A percentile compares a stretch with the other conserved stretches of the same genome.
Conservation (phyloP, 768 basidiomycete species). For the Floccularia luteovirens region DNA sequence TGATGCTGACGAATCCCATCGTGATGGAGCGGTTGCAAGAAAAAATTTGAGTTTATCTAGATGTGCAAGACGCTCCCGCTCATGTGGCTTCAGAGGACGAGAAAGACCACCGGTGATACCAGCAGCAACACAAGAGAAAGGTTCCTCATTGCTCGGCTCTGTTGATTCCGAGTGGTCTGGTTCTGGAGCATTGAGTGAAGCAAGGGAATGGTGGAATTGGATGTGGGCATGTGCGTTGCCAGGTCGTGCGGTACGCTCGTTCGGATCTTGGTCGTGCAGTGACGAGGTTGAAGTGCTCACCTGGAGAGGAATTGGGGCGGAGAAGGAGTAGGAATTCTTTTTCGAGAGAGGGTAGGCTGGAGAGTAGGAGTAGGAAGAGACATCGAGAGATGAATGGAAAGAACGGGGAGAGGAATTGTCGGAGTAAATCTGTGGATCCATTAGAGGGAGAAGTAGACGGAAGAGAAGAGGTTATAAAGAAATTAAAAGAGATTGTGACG, state of each 20-base stretch:
- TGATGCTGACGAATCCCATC: conserved; percentile 69
- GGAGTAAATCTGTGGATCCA: too few relatives aligned
- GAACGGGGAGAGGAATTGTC: conserved; percentile 22
- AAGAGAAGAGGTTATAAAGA: too few relatives aligned
- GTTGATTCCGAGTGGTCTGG: not conserved
- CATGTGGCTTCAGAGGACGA: conserved; percentile 52
- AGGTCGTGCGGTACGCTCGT: conserved; percentile 42
- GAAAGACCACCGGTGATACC: conserved; percentile 36
- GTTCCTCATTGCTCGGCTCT: conserved; percentile 8
- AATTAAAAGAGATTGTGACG: too few relatives aligned
- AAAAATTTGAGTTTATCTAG: conserved; percentile 85
- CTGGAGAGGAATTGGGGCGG: conserved; percentile 21
- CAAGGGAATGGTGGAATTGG: conserved; percentile 25
- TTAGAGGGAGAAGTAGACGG: too few relatives aligned
- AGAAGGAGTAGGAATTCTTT: conserved; percentile 14
- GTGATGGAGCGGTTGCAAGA: conserved; percentile 75
- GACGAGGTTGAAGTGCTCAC: conserved; percentile 28
- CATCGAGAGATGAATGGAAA: conserved; percentile 16
- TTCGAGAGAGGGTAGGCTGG: conserved; percentile 11
- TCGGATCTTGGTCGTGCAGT: conserved; percentile 34
- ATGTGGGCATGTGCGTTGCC: conserved; percentile 37
- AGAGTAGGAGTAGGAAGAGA: conserved; percentile 11
- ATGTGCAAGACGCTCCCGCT: conserved; percentile 65
- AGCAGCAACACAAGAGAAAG: conserved; percentile 6
- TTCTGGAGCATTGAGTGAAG: not conserved